These are phyloP conservation scores for Rosa chinensis DNA, from an alignment of 306 rosid species.

Conservation along the genomic window DNA sequence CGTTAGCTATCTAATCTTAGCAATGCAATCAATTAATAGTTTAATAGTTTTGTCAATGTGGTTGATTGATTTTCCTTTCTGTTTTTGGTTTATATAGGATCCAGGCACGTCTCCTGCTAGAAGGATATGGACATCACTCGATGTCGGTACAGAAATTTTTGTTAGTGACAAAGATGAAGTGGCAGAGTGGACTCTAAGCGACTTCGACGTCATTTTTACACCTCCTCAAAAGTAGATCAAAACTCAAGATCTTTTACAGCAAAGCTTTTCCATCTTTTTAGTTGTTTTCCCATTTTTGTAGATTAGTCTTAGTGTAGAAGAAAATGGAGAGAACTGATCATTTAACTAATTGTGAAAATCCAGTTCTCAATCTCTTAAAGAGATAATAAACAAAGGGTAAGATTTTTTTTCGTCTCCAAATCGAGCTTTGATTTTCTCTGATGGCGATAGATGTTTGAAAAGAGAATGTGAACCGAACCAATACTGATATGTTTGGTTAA, in stretches of 20 bases:
- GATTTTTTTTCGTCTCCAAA: neutral
- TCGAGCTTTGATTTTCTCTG: neutral
- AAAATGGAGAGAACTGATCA: neutral
- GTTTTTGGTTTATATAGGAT: conserved; percentile 41
- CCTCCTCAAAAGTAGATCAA: neutral
- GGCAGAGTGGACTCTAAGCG: conserved; percentile 75
- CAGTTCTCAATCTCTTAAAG: conserved; percentile 5
- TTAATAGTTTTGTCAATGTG: neutral
- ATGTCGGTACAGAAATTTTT: conserved; percentile 72
- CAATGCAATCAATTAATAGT: neutral
- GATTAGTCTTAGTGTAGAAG: neutral
- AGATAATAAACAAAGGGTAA: neutral
- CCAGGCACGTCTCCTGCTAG: conserved; percentile 62
- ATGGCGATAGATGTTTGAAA: neutral
- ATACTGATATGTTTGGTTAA: neutral
- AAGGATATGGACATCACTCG: conserved; percentile 75
- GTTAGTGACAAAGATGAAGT: conserved; percentile 61
- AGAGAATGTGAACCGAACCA: neutral
- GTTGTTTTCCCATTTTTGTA: neutral
- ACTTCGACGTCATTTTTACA: conserved; percentile 55
- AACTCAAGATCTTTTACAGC: neutral
- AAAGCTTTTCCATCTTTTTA: neutral
- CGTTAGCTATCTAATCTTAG: neutral
- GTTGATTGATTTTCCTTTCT: conserved; percentile 1
- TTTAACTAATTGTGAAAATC: conserved; percentile 8